Base-by-base conservation (phyloP, 495 filamentous ascomycete genomes). In the Penicillium manginii region DNA sequence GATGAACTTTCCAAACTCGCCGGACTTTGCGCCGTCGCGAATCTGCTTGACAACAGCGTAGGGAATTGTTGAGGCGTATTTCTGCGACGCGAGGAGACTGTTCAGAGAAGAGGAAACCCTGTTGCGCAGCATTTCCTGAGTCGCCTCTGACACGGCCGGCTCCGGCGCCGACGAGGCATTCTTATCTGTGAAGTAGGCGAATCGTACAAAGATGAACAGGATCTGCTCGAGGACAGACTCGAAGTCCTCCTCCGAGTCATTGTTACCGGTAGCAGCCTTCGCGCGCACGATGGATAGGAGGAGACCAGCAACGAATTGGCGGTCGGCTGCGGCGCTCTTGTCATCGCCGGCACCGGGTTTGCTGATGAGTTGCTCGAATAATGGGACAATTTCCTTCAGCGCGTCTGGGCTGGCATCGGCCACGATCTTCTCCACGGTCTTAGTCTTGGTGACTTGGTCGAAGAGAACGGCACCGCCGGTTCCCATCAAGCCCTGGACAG, bases 371-470 rank as follows among this genome's bases (percentile, higher is more conserved):
- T 67, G 55, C 55, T 74, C 78, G 39, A 79, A 78, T 4, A 78
- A 53, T 7, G 72, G 66, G 29, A 81, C 58, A 15, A 83, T 74
- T 50, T 78, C 63, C 29, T 69, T 59, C 54, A 81, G 51, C 6
- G 78, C 72, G 6, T 78, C 68, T 19, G 79, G 70, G 59, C 87
- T 84, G 2, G 87, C 84, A 50, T 81, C 75, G 42, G 83, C 76
- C 3, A 97, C 72, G 3, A 97, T 78, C 60, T 83, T 87, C 60
- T 93, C 90, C 0, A 97, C 74, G 0, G 91, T 96, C 76, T 96
- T 97, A 1, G 89, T 91, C 69, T 90, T 96, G 7, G 92, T 96
- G 18, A 87, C 75, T 31, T 89, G 84, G 69, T 98, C 96, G 67
- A 98, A 96, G 69, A 88, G 90, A 50, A 91, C 81, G 0, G 82